Evolutionary conservation across 371 early-diverging fungal genomes (phyloP).

Genomic region (Encephalitozoon hellem): DNA sequence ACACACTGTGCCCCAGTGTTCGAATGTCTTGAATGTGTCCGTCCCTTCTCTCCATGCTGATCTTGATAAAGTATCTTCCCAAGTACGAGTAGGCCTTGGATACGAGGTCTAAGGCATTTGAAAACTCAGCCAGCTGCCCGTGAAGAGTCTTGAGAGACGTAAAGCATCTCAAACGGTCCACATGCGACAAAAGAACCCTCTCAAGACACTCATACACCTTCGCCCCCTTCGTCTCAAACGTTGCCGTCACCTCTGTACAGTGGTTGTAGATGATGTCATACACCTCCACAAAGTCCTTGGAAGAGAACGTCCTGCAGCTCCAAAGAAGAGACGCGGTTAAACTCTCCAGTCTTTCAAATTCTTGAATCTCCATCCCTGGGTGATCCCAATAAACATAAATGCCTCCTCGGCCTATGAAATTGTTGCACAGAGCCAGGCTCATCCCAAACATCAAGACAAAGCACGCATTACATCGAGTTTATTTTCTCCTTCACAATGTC

Average conservation of each 20-base stretch:
- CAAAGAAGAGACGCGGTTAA: conserved; percentile 25
- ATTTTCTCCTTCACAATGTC: conserved; percentile 6
- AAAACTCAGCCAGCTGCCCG: not conserved
- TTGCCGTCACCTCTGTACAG: conserved; percentile 25
- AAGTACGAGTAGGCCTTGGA: conserved; percentile 31
- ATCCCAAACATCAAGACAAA: not conserved
- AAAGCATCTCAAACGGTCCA: not conserved
- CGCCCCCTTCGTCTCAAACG: conserved; percentile 37
- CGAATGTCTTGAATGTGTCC: conserved; percentile 8
- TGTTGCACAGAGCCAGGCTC: not conserved
- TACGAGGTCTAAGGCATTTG: not conserved
- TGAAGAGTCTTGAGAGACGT: conserved; percentile 11
- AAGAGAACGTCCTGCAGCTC: not conserved
- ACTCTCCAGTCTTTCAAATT: conserved; percentile 5
- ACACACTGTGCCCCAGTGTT: conserved; percentile 9
- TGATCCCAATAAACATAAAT: not conserved
- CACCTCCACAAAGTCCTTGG: conserved; percentile 26
- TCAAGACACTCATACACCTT: conserved; percentile 30
- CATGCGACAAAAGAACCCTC: not conserved
- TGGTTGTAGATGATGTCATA: conserved; percentile 46
- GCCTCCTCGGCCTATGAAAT: not conserved
- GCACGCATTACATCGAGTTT: not conserved
- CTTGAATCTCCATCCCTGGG: not conserved
- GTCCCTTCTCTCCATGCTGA: conserved; percentile 8
- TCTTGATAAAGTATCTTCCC: conserved; percentile 37